These are phyloP conservation scores for Amaranthus hypochondriacus DNA, from an alignment of 148 eudicot species.

Conservation along the genomic window DNA sequence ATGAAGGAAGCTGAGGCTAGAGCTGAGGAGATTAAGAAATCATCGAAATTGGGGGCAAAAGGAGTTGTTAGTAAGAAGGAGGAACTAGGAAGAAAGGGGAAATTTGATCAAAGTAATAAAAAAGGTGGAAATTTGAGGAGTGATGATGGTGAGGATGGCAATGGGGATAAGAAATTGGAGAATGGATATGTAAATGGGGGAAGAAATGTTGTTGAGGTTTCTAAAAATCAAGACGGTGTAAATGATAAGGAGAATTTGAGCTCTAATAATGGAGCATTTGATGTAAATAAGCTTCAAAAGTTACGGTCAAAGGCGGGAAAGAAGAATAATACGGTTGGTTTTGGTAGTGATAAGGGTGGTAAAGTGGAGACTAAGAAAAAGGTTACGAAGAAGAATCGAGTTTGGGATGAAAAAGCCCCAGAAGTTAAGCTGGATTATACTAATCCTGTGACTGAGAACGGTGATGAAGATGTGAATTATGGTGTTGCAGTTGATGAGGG, in stretches of 20 bases:
- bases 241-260: conserved; percentile 60
- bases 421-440: conserved; percentile 80
- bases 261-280: conserved; percentile 68
- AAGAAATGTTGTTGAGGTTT: conserved; percentile 22
- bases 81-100: conserved; percentile 52
- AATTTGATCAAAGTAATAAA: conserved; percentile 54
- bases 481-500: conserved; percentile 51
- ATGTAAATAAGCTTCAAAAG: conserved; percentile 86
- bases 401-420: conserved; percentile 73
- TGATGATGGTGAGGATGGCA: conserved; percentile 51
- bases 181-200: conserved; percentile 56
- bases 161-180: conserved; percentile 27
- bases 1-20: conserved; percentile 91
- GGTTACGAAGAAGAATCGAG: conserved; percentile 76
- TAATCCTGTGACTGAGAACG: conserved; percentile 64
- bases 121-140: conserved; percentile 52
- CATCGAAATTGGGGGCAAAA: conserved; percentile 54
- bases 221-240: conserved; percentile 27
- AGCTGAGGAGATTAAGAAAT: conserved; percentile 82
- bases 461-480: conserved; percentile 46
- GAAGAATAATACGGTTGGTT: conserved; percentile 49
- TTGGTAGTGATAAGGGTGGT: conserved; percentile 45
- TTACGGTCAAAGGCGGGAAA: conserved; percentile 69
- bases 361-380: conserved; percentile 74
- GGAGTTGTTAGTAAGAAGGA: conserved; percentile 54